Base-by-base conservation (phyloP, 371 early-diverging fungal genomes). In the Mortierella polycephala region DNA sequence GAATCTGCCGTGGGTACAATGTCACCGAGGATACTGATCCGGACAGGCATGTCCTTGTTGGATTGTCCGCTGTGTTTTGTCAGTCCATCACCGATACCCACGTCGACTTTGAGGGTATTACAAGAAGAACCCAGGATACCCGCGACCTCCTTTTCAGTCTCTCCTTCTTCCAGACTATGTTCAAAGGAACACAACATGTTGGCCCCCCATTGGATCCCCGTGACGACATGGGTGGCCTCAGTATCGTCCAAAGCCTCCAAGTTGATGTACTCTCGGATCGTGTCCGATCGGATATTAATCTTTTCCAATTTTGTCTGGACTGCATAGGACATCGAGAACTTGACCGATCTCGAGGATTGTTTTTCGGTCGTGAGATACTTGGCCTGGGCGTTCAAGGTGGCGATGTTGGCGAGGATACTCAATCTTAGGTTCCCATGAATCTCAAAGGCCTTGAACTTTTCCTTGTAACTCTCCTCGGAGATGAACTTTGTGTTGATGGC, bases 131-230 rank as follows among this genome's bases (percentile, higher is more conserved):
- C 8, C 52, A 66, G 67, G 23, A 45, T 44, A 41, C 53, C 60
- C 45, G n/a, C n/a, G 52, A 66, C 45, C 16, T 66, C 60, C 58
- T 57, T 51, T 51, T 39, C 16, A 57, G 58, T 57, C 58, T 65
- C 65, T 47, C 65, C 65, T 65, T 65, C 65, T n/a, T 65, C 21
- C 9, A 65, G 58, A 57, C 30, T 40, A 57, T 57, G 58, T 39
- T 57, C 58, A 51, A 65, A 57, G 46, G 65, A 57, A 16, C 57
- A 65, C 40, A 65, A 13, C 65, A 65, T 57, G 49, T 57, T 46
- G 47, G 58, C 57, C n/a, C 65, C 65, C 65, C 65, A 65, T 57
- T 50, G 57, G 65, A 65, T 57, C 47, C 65, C 65, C 7, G 65
- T 65, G 47, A 65, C 65, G 7, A 65, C 52, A 42, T 65, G 65